Evolutionary conservation across 1,139 yeast species (phyloP).

Genomic region (Scheffersomyces segobiensis): DNA sequence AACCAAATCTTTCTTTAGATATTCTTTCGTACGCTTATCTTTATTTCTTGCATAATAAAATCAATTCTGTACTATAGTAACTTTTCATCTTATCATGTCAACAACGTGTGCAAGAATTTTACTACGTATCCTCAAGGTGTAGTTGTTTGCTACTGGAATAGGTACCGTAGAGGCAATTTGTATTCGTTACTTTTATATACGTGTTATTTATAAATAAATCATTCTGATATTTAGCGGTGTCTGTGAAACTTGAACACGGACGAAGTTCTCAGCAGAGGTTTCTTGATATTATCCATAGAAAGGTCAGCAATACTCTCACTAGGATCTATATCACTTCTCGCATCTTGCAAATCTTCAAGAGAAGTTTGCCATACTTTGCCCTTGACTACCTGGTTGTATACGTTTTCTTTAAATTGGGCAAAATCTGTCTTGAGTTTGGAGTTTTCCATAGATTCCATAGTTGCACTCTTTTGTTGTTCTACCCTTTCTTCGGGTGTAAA

Average conservation of each 20-base stretch:
- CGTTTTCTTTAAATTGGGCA: neutral
- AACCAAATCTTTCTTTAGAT: neutral
- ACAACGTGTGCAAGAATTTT: neutral
- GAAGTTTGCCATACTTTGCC: neutral
- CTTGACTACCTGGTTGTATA: neutral
- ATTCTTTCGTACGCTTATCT: neutral
- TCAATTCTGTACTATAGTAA: constrained; percentile 11
- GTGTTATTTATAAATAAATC: neutral
- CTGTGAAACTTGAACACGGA: neutral
- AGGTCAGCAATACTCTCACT: neutral
- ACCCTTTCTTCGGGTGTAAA: neutral
- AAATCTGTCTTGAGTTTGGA: neutral
- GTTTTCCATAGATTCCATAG: neutral
- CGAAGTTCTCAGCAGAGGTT: neutral
- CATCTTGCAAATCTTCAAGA: neutral
- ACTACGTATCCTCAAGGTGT: neutral
- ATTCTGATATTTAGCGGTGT: neutral
- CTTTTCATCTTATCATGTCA: neutral
- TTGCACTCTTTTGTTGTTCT: neutral
- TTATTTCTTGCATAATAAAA: constrained; percentile 9
- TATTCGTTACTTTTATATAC: neutral
- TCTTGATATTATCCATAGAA: neutral
- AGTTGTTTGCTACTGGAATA: neutral
- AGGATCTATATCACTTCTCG: neutral
- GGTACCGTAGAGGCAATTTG: neutral